A percentile compares a stretch with the other conserved stretches of the same genome.
These are phyloP conservation scores for Corchorus olitorius DNA, from an alignment of 345 rosid genomes.

Conservation along the genomic window DNA sequence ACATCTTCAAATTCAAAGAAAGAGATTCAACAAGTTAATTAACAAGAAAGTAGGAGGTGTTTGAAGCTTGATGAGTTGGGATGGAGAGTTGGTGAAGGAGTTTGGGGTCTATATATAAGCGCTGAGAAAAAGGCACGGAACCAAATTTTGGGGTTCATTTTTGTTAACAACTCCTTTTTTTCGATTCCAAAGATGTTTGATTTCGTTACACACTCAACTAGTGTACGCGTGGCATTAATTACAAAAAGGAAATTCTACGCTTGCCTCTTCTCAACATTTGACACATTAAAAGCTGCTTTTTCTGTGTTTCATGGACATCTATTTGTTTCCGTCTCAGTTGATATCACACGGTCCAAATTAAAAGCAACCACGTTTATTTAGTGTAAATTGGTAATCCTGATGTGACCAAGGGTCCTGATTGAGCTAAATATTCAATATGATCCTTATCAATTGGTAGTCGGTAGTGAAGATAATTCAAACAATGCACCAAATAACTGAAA, in stretches of 20 bases:
- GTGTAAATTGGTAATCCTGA: not conserved
- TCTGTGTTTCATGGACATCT: not conserved
- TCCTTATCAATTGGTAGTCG: constrained; percentile 16
- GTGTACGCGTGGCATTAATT: constrained; percentile 18
- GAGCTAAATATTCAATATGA: not conserved
- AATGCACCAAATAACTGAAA: not conserved
- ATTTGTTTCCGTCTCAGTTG: not conserved
- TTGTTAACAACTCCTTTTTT: too few species aligned
- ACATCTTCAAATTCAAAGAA: constrained; percentile 8
- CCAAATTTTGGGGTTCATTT: not conserved
- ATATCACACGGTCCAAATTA: not conserved
- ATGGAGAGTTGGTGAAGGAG: constrained; percentile 3
- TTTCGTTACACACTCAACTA: too few species aligned
- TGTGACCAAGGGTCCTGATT: constrained; percentile 1
- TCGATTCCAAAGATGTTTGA: not conserved
- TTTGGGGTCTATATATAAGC: constrained; percentile 25
- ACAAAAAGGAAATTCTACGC: constrained; percentile 12
- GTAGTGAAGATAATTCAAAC: constrained; percentile 19
- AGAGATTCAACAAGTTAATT: too few species aligned
- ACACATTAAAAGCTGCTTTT: constrained; percentile 11
- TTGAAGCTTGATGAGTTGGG: not conserved
- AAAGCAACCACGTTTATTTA: not conserved
- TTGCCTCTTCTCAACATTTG: constrained; percentile 8
- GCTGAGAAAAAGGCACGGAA: not conserved
- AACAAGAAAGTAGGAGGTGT: not conserved